These are phyloP conservation scores for Apiospora aurea DNA, from an alignment of 2,329 filamentous ascomycete genomes.

Conservation along the genomic window DNA sequence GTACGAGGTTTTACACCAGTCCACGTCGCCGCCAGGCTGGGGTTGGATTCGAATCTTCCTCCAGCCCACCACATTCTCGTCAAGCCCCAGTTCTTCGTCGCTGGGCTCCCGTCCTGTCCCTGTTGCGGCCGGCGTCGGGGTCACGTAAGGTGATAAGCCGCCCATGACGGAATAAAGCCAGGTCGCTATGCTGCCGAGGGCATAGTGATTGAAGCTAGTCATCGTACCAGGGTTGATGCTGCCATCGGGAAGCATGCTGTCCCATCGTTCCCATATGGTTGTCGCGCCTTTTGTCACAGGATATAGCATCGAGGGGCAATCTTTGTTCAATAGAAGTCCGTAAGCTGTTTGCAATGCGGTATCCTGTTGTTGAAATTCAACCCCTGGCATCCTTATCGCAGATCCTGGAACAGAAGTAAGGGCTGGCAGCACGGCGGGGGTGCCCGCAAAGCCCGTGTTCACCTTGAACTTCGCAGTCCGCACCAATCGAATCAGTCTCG, in stretches of 20 bases:
- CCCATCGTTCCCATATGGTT: conserved; percentile 49
- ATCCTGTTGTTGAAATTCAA: conserved; percentile 26
- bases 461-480: conserved; percentile 44
- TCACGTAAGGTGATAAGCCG: conserved; percentile 27
- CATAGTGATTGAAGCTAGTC: conserved; percentile 49
- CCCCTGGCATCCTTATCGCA: not conserved
- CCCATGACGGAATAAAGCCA: conserved; percentile 45
- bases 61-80: not conserved
- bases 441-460: conserved; percentile 53
- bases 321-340: conserved; percentile 44
- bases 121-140: not conserved
- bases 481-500: conserved; percentile 42
- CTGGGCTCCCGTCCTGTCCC: no score
- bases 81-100: not conserved
- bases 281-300: conserved; percentile 46
- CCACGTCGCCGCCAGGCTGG: not conserved
- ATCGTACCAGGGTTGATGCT: conserved; percentile 44
- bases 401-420: conserved; percentile 29
- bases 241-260: conserved; percentile 44
- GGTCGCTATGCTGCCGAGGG: conserved; percentile 45
- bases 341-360: conserved; percentile 48
- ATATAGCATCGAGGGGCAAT: conserved; percentile 46
- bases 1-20: not conserved
- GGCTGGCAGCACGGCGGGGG: conserved; percentile 46
- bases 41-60: not conserved